Percentiles rank a stretch among this genome's conserved stretches.
phyloP scores from a whole-genome alignment of 2,329 filamentous ascomycete genomes.

The Xylariaceae sp. region DNA sequence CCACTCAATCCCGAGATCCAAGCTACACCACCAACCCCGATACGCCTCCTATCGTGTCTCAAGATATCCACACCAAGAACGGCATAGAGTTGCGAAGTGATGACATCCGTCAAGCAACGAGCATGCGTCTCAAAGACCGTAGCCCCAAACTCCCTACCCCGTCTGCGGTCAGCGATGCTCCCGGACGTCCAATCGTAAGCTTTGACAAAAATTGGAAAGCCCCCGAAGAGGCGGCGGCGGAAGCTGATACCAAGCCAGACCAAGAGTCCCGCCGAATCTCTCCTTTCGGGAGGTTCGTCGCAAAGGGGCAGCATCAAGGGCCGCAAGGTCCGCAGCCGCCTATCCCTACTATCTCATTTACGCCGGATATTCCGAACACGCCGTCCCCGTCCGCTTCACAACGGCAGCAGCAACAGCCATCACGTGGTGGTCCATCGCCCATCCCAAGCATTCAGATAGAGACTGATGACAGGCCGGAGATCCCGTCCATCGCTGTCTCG shows the following conservation, averaged over 20 bases:
- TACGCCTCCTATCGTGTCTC: constrained; percentile 31
- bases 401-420: constrained; percentile 32
- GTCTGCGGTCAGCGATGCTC: constrained; percentile 83
- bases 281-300: constrained; percentile 31
- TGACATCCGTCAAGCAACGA: constrained; percentile 86
- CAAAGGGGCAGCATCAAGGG: constrained; percentile 27
- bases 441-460: constrained; percentile 45
- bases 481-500: constrained; percentile 51
- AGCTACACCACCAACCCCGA: constrained; percentile 67
- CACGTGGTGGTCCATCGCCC: constrained; percentile 35
- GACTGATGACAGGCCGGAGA: constrained; percentile 36
- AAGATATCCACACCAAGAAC: constrained; percentile 61
- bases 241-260: constrained; percentile 68
- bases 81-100: constrained; percentile 80
- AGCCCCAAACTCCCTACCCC: constrained; percentile 85
- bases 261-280: constrained; percentile 35
- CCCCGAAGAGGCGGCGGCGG: constrained; percentile 62
- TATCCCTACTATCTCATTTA: constrained; percentile 53
- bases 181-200: constrained; percentile 93
- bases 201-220: constrained; percentile 83
- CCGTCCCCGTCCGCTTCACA: no score
- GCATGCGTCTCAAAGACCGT: constrained; percentile 81
- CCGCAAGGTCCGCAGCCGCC: constrained; percentile 30
- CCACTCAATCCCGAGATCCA: constrained; percentile 76
- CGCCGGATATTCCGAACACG: constrained; percentile 41